Base-by-base conservation (phyloP, 2,329 filamentous ascomycete species). In the Hypoxylon sp. region DNA sequence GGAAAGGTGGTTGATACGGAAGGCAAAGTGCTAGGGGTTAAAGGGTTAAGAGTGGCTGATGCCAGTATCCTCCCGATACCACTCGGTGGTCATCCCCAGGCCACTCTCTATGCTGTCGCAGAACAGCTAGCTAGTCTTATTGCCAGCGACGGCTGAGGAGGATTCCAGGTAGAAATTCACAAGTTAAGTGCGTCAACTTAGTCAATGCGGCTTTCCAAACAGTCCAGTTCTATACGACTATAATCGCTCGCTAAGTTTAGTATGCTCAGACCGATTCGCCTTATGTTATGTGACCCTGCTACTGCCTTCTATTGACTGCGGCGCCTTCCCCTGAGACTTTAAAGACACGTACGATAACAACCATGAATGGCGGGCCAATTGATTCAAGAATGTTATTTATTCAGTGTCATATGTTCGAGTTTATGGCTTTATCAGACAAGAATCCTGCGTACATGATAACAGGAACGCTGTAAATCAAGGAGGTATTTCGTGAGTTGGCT, bases 31-130 rank as follows among this genome's bases (percentile, higher is more conserved):
- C 31, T 73, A 0, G 74, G 74, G 1, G 72, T 76, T n/a, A 51
- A 66, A 31, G 58, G 68, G 10, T 27, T 76, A 3, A 61, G 74
- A 20, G 59, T 73, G 13, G 71, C 66, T 3, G 74, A 76, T 55
- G 73, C 74, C 14, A 76, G 76, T 56, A 70, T 74, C 22, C 22
- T 75, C 14, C 73, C 71, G n/a, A 44, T 73, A 8, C 72, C 73
- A 1, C 6, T 74, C n/a, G 63, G 72, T 8, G 72, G 70, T 3
- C 72, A 74, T 51, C 71, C 71, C 5, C 72, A 73, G 27, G 63
- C 72, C 13, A 64, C 71, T 14, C 68, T 74, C 8, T 75, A 75
- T 50, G 62, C 69, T 2, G 66, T 75, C 65, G 71, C 72, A 3
- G 73, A 71, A 20, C 72, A 73, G 62, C 30, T 73, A 6, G 65